Base-by-base conservation (phyloP, 495 filamentous ascomycete genomes). In the Podospora tetraspora region DNA sequence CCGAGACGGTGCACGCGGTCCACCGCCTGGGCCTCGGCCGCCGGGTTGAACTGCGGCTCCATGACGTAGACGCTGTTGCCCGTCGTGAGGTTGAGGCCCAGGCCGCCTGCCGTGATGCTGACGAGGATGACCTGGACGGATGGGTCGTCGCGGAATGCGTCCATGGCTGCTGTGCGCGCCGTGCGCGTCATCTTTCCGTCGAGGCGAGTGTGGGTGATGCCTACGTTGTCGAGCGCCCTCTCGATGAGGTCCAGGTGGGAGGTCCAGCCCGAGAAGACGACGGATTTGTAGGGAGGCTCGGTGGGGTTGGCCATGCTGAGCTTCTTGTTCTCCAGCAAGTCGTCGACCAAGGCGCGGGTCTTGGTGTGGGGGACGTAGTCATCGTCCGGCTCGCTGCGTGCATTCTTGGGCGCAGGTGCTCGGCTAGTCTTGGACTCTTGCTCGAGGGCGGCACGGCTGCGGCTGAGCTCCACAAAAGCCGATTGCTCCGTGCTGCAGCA, bases 41-140 rank as follows among this genome's bases (percentile, higher is more conserved):
- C 94, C 2, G 95, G 95, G 76, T 99, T 99, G 76, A 92, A 99
- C 71, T 97, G 93, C 2, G 95, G 95, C 78, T 99, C 95, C 95
- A 99, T 97, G 59, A 98, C 90, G 73, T 93, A 99, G 13, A 94
- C 95, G 52, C 87, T 88, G 74, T 88, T 94, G 24, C 89, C 95
- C 3, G 89, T 81, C 0, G 93, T 97, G 24, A 99, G 83, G 73
- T 99, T 99, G 34, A 99, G 86, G 37, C 94, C 95, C 22, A 97
- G 84, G 34, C 95, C 95, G 66, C 94, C 95, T 1, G 95, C 95
- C 69, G 86, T 91, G 78, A 98, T 94, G 30, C 94, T 97, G 62
- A 96, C 90, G 12, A 99, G 84, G 59, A 99, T 91, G 65, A 96
- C 87, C 19, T 87, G 88, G 29, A 96, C 85, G 4, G 80, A 79